Percentiles rank a stretch among this genome's conserved stretches.
Evolutionary conservation across 345 rosid species (phyloP).

Genomic region (Triadica sebifera): DNA sequence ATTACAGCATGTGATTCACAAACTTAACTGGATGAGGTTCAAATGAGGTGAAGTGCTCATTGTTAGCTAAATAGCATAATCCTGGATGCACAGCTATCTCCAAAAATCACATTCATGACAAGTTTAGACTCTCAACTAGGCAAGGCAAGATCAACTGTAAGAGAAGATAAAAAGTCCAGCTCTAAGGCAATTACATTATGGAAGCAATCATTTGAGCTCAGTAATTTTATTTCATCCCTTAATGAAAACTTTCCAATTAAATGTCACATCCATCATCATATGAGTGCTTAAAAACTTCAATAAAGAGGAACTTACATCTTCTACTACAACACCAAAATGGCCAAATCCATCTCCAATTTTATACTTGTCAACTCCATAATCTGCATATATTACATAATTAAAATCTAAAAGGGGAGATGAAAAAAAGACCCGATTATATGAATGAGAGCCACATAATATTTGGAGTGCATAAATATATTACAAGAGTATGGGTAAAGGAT

Average conservation of each 20-base stretch:
- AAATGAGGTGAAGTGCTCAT: background rate
- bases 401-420: background rate
- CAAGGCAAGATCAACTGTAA: background rate
- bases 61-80: too few relatives aligned
- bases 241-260: background rate
- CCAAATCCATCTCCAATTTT: constrained; percentile 27
- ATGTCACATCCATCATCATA: background rate
- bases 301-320: constrained; percentile 22
- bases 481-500: background rate
- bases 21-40: background rate
- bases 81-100: background rate
- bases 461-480: background rate
- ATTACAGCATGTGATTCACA: background rate
- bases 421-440: background rate
- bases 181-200: background rate
- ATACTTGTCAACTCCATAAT: constrained; percentile 29
- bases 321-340: constrained; percentile 35
- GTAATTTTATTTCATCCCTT: background rate
- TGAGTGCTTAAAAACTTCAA: background rate
- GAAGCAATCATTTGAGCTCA: background rate
- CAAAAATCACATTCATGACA: background rate
- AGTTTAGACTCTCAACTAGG: background rate
- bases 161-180: background rate
- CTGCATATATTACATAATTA: constrained; percentile 7
- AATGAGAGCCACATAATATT: background rate